These are phyloP conservation scores for Speleostelium caveatum DNA, from an alignment of 78 protist genomes.

Conservation along the genomic window DNA sequence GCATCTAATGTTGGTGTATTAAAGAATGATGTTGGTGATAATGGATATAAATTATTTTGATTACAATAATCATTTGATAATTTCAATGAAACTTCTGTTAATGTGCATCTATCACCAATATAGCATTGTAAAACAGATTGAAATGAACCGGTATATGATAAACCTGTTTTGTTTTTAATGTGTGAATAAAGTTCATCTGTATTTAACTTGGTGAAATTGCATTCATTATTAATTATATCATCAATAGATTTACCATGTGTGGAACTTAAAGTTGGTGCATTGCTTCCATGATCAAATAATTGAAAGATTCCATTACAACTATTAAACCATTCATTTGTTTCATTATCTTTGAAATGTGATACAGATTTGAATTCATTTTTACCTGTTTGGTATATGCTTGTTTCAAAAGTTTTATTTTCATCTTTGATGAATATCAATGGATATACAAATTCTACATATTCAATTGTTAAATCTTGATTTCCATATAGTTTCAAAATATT, in stretches of 20 bases:
- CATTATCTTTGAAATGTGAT: not conserved
- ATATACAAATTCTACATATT: not conserved
- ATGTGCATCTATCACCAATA: not conserved
- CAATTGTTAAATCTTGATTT: not conserved
- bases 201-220: not conserved
- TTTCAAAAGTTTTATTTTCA: not conserved
- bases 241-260: not conserved
- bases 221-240: not conserved
- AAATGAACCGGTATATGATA: not conserved
- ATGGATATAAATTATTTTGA: too few relatives aligned
- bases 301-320: not conserved
- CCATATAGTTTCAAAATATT: not conserved
- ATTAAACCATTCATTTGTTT: not conserved
- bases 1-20: constrained; percentile 16
- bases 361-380: not conserved
- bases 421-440: constrained; percentile 4
- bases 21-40: too few relatives aligned
- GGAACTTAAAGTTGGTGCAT: too few relatives aligned
- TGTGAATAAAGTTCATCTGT: not conserved
- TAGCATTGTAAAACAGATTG: not conserved
- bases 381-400: not conserved
- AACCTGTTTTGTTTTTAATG: not conserved
- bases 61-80: too few relatives aligned
- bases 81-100: not conserved
- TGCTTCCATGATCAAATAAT: not conserved